Base-by-base conservation (phyloP, 2,329 filamentous ascomycete genomes). In the Diplocarpon mali region DNA sequence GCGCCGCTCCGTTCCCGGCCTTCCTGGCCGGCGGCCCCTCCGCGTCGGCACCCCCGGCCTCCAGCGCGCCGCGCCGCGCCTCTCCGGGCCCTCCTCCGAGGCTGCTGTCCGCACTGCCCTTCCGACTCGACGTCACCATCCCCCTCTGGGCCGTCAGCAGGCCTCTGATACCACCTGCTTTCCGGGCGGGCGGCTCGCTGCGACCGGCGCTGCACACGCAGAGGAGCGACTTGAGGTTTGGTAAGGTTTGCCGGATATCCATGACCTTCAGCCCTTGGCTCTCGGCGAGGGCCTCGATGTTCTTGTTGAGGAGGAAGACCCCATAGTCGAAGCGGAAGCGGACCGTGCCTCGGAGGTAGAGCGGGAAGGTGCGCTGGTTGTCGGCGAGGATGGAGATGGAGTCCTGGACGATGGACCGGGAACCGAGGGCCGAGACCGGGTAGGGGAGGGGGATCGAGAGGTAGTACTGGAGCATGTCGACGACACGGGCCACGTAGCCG, bases 241-340 rank as follows among this genome's bases (percentile, higher is more conserved):
- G 88, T 6, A 96, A 67, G 0, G 90, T 94, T 55, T 96, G 87
- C 4, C 92, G 76, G 14, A 95, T 87, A 58, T 98, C 92, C 51
- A 95, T 74, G 1, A 94, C 80, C 38, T 82, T 80, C 11, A 95
- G 68, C 0, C 83, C 83, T 53, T 88, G 80, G 1, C 72, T 69
- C 3, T 69, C 66, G 48, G 77, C 80, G 3, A 82, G 67, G 0
- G 71, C 65, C 56, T 96, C 89, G 45, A 98, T 89, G 59, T 96
- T 71, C 65, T 96, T 95, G 67, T 96, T 96, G 12, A 98, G 73
- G n/a, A 96, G 69, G 57, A 96, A 98, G 60, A 95, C 92, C 10
- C 73, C 92, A 62, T 96, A 98, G 57, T 96, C 90, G 63, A 96
- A 96, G 2, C 90, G 80, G 67, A 90, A 96, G 37, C 88, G 78